Conservation (phyloP, 2,329 filamentous ascomycete genomes). For the Venturia asperata region DNA sequence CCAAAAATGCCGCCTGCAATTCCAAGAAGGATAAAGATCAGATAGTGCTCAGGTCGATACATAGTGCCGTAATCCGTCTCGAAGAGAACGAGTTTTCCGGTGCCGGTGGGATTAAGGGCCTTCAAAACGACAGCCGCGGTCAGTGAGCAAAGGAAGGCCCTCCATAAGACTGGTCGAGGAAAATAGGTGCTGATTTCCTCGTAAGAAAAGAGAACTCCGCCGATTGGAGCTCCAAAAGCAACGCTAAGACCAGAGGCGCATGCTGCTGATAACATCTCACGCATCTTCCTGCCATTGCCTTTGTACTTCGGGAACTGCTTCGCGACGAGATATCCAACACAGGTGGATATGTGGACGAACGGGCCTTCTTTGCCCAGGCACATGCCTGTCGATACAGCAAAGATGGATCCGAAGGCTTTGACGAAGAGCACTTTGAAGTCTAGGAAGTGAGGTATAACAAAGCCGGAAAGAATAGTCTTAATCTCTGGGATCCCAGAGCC, state of each 20-base stretch:
- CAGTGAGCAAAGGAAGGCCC: constrained; percentile 52
- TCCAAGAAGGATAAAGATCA: constrained; percentile 51
- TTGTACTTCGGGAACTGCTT: constrained; percentile 49
- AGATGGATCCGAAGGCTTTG: constrained; percentile 52
- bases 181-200: constrained; percentile 57
- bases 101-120: constrained; percentile 52
- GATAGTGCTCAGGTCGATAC: constrained; percentile 50
- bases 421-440: constrained; percentile 49
- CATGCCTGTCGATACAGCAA: constrained; percentile 54
- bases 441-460: constrained; percentile 52
- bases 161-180: constrained; percentile 52
- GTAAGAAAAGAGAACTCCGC: constrained; percentile 54
- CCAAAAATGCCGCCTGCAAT: constrained; percentile 53
- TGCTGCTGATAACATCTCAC: constrained; percentile 51
- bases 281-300: constrained; percentile 51
- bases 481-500: constrained; percentile 56
- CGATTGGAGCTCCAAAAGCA: constrained; percentile 56
- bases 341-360: constrained; percentile 55
- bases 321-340: constrained; percentile 49
- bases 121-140: constrained; percentile 50
- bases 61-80: constrained; percentile 52
- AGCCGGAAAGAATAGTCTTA: constrained; percentile 55
- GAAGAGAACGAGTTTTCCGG: constrained; percentile 54
- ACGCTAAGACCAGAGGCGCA: constrained; percentile 53
- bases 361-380: constrained; percentile 56